phyloP scores from a whole-genome alignment of 129 eudicot species.

The Escallonia herrerae region DNA sequence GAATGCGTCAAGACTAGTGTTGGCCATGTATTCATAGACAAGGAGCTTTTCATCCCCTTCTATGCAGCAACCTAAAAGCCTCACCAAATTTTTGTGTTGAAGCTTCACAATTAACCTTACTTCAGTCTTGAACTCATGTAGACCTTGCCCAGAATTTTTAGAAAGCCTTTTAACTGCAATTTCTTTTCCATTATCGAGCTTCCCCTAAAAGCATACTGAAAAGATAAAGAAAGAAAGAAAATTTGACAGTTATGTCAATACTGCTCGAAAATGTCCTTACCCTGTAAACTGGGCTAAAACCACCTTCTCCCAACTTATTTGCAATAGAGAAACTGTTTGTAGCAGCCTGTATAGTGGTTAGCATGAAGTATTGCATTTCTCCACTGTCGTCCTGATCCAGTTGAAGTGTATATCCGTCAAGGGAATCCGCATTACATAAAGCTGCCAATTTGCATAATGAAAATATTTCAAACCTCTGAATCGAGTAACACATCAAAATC shows the following conservation, averaged over 20 bases:
- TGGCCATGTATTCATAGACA: slow-evolving; percentile 21
- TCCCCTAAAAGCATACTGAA: slow-evolving; percentile 6
- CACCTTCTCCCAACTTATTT: slow-evolving; percentile 21
- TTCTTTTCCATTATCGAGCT: slow-evolving; percentile 10
- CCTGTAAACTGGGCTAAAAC: slow-evolving; percentile 23
- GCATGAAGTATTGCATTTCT: not conserved
- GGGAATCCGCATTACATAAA: not conserved
- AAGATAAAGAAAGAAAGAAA: not conserved
- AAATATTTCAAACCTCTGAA: not conserved
- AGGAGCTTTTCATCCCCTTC: slow-evolving; percentile 17
- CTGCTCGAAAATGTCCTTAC: not conserved
- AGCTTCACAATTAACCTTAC: slow-evolving; percentile 22
- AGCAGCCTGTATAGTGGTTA: not conserved
- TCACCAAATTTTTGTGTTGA: slow-evolving; percentile 27
- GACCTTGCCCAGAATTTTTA: slow-evolving; percentile 14
- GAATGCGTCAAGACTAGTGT: slow-evolving; percentile 19
- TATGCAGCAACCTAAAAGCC: slow-evolving; percentile 21
- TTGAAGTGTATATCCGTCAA: not conserved
- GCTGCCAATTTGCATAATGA: no score
- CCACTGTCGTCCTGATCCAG: not conserved
- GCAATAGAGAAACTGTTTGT: slow-evolving; percentile 8
- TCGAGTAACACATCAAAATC: not conserved
- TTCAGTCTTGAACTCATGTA: slow-evolving; percentile 15
- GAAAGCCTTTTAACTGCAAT: slow-evolving; percentile 27
- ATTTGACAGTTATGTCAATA: not conserved